Percentiles rank a stretch among this genome's conserved stretches.
These are phyloP conservation scores for Fusarium burgessii DNA, from an alignment of 2,329 filamentous ascomycete species.

Conservation along the genomic window DNA sequence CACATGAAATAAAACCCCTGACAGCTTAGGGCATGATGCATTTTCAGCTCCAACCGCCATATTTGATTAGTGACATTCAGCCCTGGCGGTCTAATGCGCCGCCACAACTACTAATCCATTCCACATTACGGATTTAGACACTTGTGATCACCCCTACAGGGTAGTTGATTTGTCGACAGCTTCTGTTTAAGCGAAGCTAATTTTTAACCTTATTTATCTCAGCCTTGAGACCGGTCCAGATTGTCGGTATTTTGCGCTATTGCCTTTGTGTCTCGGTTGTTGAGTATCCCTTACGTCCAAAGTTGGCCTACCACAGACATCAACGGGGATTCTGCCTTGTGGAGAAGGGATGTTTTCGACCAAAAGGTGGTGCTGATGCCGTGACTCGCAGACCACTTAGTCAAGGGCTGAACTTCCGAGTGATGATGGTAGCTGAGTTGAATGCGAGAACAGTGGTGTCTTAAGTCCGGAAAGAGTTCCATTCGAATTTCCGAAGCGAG, in stretches of 20 bases:
- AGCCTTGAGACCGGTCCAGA: constrained; percentile 17
- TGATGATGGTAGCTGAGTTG: not conserved
- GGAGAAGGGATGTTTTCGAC: too few species aligned
- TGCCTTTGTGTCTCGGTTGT: not conserved
- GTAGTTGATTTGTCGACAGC: constrained; percentile 4
- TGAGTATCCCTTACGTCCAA: not conserved
- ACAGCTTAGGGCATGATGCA: not conserved
- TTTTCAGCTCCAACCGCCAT: constrained; percentile 6
- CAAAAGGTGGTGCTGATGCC: not conserved
- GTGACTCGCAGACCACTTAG: not conserved
- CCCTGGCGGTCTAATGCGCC: not conserved
- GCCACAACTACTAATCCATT: constrained; percentile 16
- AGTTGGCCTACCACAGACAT: not conserved
- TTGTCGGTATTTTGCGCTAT: not conserved
- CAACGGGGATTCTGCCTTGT: not conserved
- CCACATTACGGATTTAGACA: not conserved
- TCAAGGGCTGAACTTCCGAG: too few species aligned
- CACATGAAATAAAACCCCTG: not conserved
- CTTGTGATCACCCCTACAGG: not conserved
- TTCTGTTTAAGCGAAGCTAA: constrained; percentile 2
- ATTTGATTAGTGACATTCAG: not conserved
- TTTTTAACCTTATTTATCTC: constrained; percentile 23
- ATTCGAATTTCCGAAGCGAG: not conserved
- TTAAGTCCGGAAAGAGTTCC: not conserved
- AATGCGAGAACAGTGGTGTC: not conserved